Evolutionary conservation across 345 rosid species (phyloP).

Genomic region (Corymbia maculata): DNA sequence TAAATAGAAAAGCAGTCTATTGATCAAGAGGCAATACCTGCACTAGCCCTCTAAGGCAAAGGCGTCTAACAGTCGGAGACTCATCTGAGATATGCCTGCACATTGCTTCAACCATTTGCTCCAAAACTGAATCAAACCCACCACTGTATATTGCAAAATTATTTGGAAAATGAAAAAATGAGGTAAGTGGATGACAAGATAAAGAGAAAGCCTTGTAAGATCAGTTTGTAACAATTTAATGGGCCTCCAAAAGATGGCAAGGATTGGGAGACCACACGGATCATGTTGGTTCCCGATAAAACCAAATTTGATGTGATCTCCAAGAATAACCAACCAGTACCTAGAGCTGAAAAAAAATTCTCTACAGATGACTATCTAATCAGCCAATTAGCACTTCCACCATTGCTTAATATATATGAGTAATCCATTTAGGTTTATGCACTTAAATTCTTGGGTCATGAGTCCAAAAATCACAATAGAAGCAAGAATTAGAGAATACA

Average conservation of each 20-base stretch:
- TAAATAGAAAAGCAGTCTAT: not conserved
- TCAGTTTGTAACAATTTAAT: not conserved
- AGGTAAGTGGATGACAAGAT: not conserved
- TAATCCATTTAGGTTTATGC: not conserved
- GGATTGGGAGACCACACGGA: not conserved
- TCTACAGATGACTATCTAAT: not conserved
- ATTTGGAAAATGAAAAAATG: not conserved
- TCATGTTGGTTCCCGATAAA: not conserved
- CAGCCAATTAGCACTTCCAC: not conserved
- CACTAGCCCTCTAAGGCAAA: conserved; percentile 88
- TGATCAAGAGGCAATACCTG: conserved; percentile 35
- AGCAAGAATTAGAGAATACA: not conserved
- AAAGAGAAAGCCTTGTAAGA: not conserved
- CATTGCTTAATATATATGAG: not conserved
- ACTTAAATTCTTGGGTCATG: not conserved
- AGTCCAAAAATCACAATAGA: not conserved
- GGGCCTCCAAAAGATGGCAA: not conserved
- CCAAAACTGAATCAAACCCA: conserved; percentile 62
- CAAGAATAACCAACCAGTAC: not conserved
- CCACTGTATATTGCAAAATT: conserved; percentile 40
- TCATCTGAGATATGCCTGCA: conserved; percentile 95
- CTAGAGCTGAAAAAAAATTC: not conserved
- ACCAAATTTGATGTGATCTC: not conserved
- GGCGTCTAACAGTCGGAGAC: conserved; percentile 88
- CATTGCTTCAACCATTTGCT: conserved; percentile 89